Evolutionary conservation across 2,329 filamentous ascomycete species (phyloP).

Genomic region (Ophiostoma quercus): DNA sequence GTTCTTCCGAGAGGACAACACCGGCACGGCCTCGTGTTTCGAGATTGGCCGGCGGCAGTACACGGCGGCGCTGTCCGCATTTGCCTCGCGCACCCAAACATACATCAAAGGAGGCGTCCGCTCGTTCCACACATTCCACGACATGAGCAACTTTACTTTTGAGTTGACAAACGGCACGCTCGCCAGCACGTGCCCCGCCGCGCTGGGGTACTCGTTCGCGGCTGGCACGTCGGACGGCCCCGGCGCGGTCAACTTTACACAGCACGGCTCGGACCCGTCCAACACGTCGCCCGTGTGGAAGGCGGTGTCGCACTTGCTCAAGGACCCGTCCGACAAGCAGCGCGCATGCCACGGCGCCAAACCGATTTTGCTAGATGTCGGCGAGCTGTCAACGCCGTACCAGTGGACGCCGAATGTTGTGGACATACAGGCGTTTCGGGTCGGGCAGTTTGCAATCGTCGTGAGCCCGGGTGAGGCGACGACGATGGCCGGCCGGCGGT

Average conservation of each 20-base stretch:
- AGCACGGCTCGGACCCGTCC: slow-evolving; percentile 69
- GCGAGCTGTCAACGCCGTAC: slow-evolving; percentile 72
- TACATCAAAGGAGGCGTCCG: slow-evolving; percentile 62
- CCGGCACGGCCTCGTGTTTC: slow-evolving; percentile 68
- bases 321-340: slow-evolving; percentile 65
- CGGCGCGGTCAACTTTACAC: slow-evolving; percentile 84
- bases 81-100: slow-evolving; percentile 34
- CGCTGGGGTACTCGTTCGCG: slow-evolving; percentile 83
- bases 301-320: slow-evolving; percentile 66
- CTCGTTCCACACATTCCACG: slow-evolving; percentile 73
- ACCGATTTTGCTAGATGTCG: slow-evolving; percentile 81
- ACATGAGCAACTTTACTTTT: slow-evolving; percentile 71
- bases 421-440: slow-evolving; percentile 77
- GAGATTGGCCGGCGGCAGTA: slow-evolving; percentile 67
- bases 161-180: slow-evolving; percentile 63
- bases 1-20: slow-evolving; percentile 58
- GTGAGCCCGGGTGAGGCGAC: slow-evolving; percentile 82
- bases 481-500: slow-evolving; percentile 86
- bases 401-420: slow-evolving; percentile 88
- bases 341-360: slow-evolving; percentile 73
- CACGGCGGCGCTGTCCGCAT: slow-evolving; percentile 47
- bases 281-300: slow-evolving; percentile 68
- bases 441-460: slow-evolving; percentile 78
- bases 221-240: slow-evolving; percentile 86
- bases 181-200: slow-evolving; percentile 74